A percentile compares a stretch with the other conserved stretches of the same genome.
phyloP scores from a whole-genome alignment of 768 basidiomycete genomes.

The Chalciporus chontae region DNA sequence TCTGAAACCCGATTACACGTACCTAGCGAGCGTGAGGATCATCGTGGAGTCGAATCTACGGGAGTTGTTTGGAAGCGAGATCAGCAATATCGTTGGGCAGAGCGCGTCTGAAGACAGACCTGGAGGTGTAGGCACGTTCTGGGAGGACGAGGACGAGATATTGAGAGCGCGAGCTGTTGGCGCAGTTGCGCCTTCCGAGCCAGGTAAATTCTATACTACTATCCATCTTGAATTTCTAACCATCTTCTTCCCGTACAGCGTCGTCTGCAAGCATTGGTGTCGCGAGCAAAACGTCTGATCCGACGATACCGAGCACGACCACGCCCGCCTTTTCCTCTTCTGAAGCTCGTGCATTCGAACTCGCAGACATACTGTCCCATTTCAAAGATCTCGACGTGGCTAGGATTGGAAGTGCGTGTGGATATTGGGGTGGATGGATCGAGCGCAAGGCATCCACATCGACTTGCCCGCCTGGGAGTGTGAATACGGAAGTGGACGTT shows the following conservation, averaged over 20 bases:
- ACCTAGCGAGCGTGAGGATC: constrained; percentile 47
- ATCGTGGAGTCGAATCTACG: constrained; percentile 51
- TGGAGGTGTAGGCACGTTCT: constrained; percentile 20
- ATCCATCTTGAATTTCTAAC: background rate
- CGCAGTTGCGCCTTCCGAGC: background rate
- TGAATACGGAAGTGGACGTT: background rate
- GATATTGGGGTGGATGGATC: constrained; percentile 36
- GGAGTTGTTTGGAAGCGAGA: constrained; percentile 29
- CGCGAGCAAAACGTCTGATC: background rate
- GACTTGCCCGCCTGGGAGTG: too few species aligned
- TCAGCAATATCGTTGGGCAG: background rate
- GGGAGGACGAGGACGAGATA: constrained; percentile 26
- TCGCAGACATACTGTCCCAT: constrained; percentile 23
- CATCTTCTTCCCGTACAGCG: background rate
- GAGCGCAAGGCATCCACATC: constrained; percentile 1
- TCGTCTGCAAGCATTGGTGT: background rate
- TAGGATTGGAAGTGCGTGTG: constrained; percentile 40
- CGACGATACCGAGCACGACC: background rate
- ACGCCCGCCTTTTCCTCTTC: background rate
- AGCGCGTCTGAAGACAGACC: background rate
- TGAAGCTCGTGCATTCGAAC: constrained; percentile 1
- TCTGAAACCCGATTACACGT: constrained; percentile 47
- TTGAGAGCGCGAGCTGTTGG: background rate
- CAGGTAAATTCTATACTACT: constrained; percentile 1
- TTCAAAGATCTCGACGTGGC: constrained; percentile 34